These are phyloP conservation scores for Musa beccarii DNA, from an alignment of 176 grass and related monocot genomes.

Conservation along the genomic window DNA sequence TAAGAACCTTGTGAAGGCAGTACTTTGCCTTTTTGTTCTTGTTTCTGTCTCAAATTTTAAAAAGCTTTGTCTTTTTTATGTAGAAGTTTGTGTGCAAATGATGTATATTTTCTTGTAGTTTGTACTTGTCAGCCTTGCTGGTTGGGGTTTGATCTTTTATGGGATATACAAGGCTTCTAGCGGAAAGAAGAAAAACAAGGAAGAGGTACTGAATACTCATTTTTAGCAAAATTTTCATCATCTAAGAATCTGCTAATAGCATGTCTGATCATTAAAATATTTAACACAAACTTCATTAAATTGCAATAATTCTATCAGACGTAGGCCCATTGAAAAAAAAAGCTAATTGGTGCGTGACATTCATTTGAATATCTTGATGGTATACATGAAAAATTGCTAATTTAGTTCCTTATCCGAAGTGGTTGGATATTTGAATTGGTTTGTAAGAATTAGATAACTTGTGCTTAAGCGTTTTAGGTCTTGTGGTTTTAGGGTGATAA, in stretches of 20 bases:
- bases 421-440: too few species aligned
- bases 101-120: constrained; percentile 27
- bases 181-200: constrained; percentile 42
- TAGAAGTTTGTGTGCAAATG: neutral
- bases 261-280: neutral
- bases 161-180: constrained; percentile 39
- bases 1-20: neutral
- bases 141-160: constrained; percentile 47
- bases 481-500: too few species aligned
- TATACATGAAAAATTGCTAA: too few species aligned
- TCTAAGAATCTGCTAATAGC: too few species aligned
- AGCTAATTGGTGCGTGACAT: too few species aligned
- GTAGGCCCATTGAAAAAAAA: too few species aligned
- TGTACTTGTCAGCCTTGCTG: constrained; percentile 50
- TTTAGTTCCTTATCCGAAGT: too few species aligned
- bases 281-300: neutral
- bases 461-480: too few species aligned
- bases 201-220: constrained; percentile 35
- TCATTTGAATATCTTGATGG: too few species aligned
- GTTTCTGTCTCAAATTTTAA: neutral
- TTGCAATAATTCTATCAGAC: too few species aligned
- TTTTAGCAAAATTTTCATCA: neutral
- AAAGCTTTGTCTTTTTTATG: too few species aligned
- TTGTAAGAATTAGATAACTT: too few species aligned
- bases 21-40: neutral